Evolutionary conservation across 2,329 filamentous ascomycete species (phyloP).

Genomic region (Aureobasidium sp.): DNA sequence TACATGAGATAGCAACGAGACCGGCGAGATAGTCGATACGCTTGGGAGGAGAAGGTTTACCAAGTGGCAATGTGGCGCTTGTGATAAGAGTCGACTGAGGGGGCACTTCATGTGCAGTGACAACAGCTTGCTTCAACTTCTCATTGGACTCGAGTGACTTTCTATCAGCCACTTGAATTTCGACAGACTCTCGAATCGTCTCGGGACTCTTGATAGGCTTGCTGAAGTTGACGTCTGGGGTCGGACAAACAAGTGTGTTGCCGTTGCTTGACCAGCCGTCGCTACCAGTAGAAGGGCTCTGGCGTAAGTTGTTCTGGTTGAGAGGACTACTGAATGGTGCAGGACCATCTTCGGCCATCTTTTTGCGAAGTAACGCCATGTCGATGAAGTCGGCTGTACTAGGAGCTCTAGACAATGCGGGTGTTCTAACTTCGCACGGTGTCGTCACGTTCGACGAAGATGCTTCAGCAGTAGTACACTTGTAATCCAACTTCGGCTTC

Average conservation of each 20-base stretch:
- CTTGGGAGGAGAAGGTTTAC: slow-evolving; percentile 9
- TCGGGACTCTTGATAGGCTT: background rate
- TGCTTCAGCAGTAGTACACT: background rate
- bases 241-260: slow-evolving; percentile 1
- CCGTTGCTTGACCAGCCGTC: slow-evolving; percentile 1
- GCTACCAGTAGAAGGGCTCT: background rate
- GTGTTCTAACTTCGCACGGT: background rate
- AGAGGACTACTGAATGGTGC: background rate
- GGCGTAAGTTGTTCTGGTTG: background rate
- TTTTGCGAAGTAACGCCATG: background rate
- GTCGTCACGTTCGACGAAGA: slow-evolving; percentile 1
- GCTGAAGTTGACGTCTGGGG: background rate
- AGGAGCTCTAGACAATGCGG: background rate
- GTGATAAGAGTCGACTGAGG: background rate
- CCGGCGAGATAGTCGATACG: slow-evolving; percentile 44
- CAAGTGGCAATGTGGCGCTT: background rate
- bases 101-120: background rate
- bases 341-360: background rate
- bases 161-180: background rate
- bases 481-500: background rate
- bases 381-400: background rate
- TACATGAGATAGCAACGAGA: slow-evolving; percentile 37
- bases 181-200: background rate
- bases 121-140: background rate
- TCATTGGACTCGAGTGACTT: background rate